A percentile compares a stretch with the other conserved stretches of the same genome.
Evolutionary conservation across 1,284 basidiomycete genomes (phyloP).

Genomic region (Malassezia arunalokei): DNA sequence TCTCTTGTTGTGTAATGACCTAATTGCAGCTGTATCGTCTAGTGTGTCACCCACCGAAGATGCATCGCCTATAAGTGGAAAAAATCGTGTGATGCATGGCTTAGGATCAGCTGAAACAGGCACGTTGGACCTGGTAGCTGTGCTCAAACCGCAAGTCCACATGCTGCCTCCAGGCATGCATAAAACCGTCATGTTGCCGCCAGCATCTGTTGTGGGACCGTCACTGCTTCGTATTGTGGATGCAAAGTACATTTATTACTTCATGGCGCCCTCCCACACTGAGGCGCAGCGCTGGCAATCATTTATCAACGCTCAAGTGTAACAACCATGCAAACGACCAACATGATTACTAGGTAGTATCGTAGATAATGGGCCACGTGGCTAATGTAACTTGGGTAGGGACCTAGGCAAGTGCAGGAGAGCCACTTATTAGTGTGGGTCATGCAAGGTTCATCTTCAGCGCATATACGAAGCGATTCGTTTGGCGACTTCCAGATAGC

Average conservation of each 20-base stretch:
- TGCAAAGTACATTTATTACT: conserved; percentile 24
- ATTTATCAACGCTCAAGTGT: conserved; percentile 25
- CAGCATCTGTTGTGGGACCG: conserved; percentile 21
- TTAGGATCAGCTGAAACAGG: background rate
- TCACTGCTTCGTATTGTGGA: conserved; percentile 29
- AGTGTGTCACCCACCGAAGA: background rate
- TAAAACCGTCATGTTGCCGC: conserved; percentile 5
- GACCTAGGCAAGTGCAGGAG: background rate
- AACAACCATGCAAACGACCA: background rate
- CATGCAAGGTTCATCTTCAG: background rate
- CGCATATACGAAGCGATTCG: conserved; percentile 1
- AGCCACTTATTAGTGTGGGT: background rate
- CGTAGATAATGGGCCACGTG: background rate
- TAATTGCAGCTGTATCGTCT: conserved; percentile 74
- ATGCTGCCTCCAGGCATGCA: conserved; percentile 2
- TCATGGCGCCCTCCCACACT: conserved; percentile 17
- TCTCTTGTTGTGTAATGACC: conserved; percentile 71
- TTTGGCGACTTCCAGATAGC: conserved; percentile 15
- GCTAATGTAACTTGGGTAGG: background rate
- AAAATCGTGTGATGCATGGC: background rate
- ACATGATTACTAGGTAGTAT: background rate
- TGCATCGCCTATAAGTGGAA: background rate
- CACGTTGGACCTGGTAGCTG: conserved; percentile 11
- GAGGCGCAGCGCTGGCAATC: conserved; percentile 27
- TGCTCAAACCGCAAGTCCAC: conserved; percentile 4